A percentile compares a stretch with the other conserved stretches of the same genome.
These are phyloP conservation scores for Metrosideros polymorpha DNA, from an alignment of 441 rosid species.

Conservation along the genomic window DNA sequence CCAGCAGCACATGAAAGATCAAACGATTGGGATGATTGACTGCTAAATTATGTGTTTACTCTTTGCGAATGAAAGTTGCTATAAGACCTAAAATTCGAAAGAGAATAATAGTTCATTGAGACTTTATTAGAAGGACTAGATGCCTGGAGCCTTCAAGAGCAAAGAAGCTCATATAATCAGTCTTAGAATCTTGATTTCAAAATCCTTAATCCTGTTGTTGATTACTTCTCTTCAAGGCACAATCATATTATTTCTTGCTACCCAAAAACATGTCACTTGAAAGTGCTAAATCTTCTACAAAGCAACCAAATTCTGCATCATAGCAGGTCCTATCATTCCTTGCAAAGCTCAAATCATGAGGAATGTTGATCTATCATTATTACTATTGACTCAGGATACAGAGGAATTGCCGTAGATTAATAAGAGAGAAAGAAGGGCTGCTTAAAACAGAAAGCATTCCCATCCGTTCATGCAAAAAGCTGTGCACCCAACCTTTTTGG, in stretches of 20 bases:
- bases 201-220: neutral
- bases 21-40: neutral
- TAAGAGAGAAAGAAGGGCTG: neutral
- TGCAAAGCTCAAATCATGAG: neutral
- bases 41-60: neutral
- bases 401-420: neutral
- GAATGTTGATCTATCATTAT: neutral
- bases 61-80: neutral
- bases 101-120: neutral
- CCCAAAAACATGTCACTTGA: neutral
- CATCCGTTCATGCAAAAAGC: neutral
- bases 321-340: neutral
- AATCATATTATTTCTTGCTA: neutral
- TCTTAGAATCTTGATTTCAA: neutral
- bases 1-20: neutral
- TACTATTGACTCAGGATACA: neutral
- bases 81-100: neutral
- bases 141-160: neutral
- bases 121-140: neutral
- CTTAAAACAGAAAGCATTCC: neutral
- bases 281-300: neutral
- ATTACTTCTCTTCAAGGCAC: neutral
- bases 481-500: neutral
- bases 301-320: neutral
- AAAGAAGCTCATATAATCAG: neutral